Evolutionary conservation across 2,329 filamentous ascomycete genomes (phyloP), one percentile per base, ranked within the genome.

Genomic region (Penicillium olsonii): DNA sequence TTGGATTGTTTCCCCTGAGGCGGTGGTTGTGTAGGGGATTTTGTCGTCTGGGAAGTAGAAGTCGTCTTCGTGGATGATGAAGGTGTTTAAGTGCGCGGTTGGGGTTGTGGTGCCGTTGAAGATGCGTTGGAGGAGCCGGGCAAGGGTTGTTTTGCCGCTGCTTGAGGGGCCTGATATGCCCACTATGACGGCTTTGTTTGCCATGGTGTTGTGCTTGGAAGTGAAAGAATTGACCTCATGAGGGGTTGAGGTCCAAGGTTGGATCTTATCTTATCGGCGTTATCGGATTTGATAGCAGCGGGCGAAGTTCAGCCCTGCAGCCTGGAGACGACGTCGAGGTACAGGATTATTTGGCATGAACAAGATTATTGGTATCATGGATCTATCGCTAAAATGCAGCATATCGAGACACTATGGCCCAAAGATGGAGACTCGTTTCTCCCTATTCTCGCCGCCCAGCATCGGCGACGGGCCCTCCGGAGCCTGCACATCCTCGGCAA

Each of bases 11-110:
- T 69, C 59, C 20, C 75, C 75, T 14, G 79, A 66, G 2, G 77
- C 73, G 33, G 82, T 82, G 4, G 61, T 73, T 45, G 67, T 69
- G 37, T 71, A 62, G 18, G 76, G 76, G 45, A 78, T 75, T 55
- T 90, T 80, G 24, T 80, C 73, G 67, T 97, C 92, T 1, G 88
- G 78, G 57, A 84, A 85, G 75, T 96, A 99, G 68, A 97, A 99
- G 71, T 99, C 94, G 75, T 99, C 94, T 68, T 96, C 85, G 69
- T 99, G 94, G 18, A 99, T 80, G 64, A 97, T 88, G 65, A 91
- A 92, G 0, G 71, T 65, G 5, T 59, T 62, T 8, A 70, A 22
- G 18, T 9, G 14, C n/a, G 2, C 8, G 37, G 22, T 14, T 33
- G 2, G 33, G 10, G 6, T 55, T 47, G 35, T 31, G 2, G 59